Conservation (phyloP, 2,329 filamentous ascomycete genomes). For the Passalora sequoiae region DNA sequence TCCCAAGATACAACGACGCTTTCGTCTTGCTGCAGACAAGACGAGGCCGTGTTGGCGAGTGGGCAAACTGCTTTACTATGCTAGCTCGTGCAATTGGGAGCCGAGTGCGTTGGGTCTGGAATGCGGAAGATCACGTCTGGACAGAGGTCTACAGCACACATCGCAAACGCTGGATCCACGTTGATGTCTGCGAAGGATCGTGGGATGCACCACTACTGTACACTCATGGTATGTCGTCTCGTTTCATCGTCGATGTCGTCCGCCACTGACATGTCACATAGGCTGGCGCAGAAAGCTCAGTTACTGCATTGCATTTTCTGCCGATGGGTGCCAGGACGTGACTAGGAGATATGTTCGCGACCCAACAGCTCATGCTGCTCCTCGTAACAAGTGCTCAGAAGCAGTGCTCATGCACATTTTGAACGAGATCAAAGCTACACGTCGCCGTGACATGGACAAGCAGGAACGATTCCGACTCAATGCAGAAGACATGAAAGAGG, state of each 20-base stretch:
- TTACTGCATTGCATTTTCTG: slow-evolving; percentile 94
- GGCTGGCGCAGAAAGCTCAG: slow-evolving; percentile 94
- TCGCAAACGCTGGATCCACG: slow-evolving; percentile 90
- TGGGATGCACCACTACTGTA: slow-evolving; percentile 95
- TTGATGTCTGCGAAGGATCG: slow-evolving; percentile 87
- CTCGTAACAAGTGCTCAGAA: slow-evolving; percentile 75
- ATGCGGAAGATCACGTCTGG: slow-evolving; percentile 95
- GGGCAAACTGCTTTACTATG: slow-evolving; percentile 99
- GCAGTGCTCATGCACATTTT: slow-evolving; percentile 87
- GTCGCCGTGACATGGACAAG: slow-evolving; percentile 78
- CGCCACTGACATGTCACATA: slow-evolving; percentile 30
- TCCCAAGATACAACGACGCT: slow-evolving; percentile 90
- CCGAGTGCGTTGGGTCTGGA: slow-evolving; percentile 96
- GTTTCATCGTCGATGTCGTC: not conserved
- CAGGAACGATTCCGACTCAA: slow-evolving; percentile 75
- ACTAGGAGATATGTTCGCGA: slow-evolving; percentile 68
- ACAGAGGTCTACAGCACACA: slow-evolving; percentile 95
- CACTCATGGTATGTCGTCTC: slow-evolving; percentile 61
- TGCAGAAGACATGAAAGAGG: slow-evolving; percentile 72
- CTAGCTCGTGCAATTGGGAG: slow-evolving; percentile 87
- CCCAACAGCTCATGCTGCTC: slow-evolving; percentile 61
- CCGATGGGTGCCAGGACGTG: slow-evolving; percentile 69
- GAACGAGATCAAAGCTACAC: slow-evolving; percentile 81
- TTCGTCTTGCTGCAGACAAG: slow-evolving; percentile 85
- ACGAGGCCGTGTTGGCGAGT: slow-evolving; percentile 84